Conservation (phyloP, 202 grass and related monocot species). For the Carex arenaria region DNA sequence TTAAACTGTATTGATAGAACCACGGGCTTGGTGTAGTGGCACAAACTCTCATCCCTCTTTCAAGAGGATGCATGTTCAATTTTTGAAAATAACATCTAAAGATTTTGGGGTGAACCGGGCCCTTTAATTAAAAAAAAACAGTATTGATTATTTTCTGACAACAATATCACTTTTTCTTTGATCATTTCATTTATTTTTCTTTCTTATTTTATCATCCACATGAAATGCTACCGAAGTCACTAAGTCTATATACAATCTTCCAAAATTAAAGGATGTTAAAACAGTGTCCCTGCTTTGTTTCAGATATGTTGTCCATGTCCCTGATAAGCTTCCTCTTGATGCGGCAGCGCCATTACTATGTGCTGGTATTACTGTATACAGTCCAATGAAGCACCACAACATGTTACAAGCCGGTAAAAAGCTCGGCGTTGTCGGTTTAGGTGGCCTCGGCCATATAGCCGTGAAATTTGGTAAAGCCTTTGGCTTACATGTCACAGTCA, state of each 20-base stretch:
- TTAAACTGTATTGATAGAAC: not conserved
- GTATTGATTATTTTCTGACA: too few relatives aligned
- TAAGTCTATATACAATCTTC: too few relatives aligned
- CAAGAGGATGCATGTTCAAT: too few relatives aligned
- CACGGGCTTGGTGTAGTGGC: too few relatives aligned
- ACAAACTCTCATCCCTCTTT: too few relatives aligned
- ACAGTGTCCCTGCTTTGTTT: not conserved
- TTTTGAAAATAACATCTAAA: too few relatives aligned
- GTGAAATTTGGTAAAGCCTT: slow-evolving; percentile 90
- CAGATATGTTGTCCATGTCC: slow-evolving; percentile 52
- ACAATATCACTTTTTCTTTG: too few relatives aligned
- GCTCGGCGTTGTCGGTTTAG: slow-evolving; percentile 75
- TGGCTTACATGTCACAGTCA: slow-evolving; percentile 54
- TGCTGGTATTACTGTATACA: slow-evolving; percentile 74
- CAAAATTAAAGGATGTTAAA: not conserved
- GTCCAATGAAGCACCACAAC: slow-evolving; percentile 78
- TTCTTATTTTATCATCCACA: too few relatives aligned
- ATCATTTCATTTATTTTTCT: too few relatives aligned
- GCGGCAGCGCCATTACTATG: slow-evolving; percentile 65
- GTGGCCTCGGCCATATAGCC: slow-evolving; percentile 72
- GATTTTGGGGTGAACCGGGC: too few relatives aligned
- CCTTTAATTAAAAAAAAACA: too few relatives aligned
- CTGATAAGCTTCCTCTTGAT: slow-evolving; percentile 45
- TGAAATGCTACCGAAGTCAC: not conserved
- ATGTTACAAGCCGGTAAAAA: slow-evolving; percentile 41